Base-by-base conservation (phyloP, 192 early-diverging fungal species). In the Podila verticillata region DNA sequence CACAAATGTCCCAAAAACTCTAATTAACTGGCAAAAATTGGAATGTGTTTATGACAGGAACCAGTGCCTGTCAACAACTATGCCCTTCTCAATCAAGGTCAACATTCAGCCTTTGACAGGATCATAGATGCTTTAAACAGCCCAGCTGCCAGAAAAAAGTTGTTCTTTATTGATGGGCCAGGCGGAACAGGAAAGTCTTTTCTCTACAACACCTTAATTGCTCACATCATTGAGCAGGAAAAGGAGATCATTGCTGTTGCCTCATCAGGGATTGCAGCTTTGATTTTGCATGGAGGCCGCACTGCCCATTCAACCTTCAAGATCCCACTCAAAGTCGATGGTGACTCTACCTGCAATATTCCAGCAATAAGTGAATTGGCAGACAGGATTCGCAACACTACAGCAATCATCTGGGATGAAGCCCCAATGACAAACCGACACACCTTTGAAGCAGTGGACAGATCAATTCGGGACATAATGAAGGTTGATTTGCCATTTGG, bases 351-450 rank as follows among this genome's bases (percentile, higher is more conserved):
- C 4, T 85, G 74, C 36, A 30, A 59, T 36, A 72, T 85, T 9
- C 15, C 32, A 1, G 10, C 29, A 2, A 19, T 19, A 2, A 24
- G 24, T 20, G 26, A 51, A 8, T 28, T 63, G 5, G 71, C 71
- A 0, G 26, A 39, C 0, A 57, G 17, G 61, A 39, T 73, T 49
- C 4, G 13, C 0, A 10, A 59, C 6, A 61, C 81, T 5, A 35
- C 61, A 1, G 20, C 58, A 3, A 68, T 85, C 9, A 29, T 85
- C 29, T 85, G 84, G 84, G 81, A 83, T 62, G 72, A 85, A 73
- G 65, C 63, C 12, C 69, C 72, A 3, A 85, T 85, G 75, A 17
- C 30, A 1, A 28, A 64, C 36, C 61, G 31, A 2, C 48, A 66
- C 47, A 49, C 49, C 9, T 77, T 81, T 61, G 71, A 84, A 24